Percentiles rank a stretch among this genome's conserved stretches.
phyloP scores from a whole-genome alignment of 2,329 filamentous ascomycete genomes.

The Epichloe hybrida region DNA sequence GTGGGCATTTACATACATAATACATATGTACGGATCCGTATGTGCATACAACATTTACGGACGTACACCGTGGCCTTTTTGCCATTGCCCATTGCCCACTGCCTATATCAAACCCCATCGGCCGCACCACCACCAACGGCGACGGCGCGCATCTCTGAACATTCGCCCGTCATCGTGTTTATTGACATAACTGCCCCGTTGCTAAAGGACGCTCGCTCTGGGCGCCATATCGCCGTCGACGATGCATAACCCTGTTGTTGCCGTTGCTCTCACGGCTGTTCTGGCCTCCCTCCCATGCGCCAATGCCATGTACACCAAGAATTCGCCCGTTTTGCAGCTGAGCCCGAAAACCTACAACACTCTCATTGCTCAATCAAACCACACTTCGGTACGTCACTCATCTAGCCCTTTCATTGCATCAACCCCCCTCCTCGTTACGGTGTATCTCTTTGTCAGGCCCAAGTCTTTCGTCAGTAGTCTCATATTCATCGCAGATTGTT shows the following conservation, averaged over 20 bases:
- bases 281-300: constrained; percentile 52
- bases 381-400: constrained; percentile 60
- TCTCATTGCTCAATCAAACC: constrained; percentile 75
- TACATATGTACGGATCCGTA: too few relatives aligned
- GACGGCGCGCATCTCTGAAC: background rate
- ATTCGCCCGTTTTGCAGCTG: constrained; percentile 75
- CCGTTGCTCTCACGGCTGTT: constrained; percentile 37
- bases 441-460: background rate
- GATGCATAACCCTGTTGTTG: constrained; percentile 40
- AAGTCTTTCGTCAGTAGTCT: background rate
- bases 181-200: background rate
- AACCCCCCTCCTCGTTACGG: background rate
- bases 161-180: background rate
- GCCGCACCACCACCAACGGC: background rate
- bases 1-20: too few relatives aligned
- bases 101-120: background rate
- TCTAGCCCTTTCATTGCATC: background rate
- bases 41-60: too few relatives aligned
- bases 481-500: constrained; percentile 32
- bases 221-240: background rate
- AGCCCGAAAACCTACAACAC: constrained; percentile 66
- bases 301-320: constrained; percentile 71
- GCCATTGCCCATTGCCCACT: background rate
- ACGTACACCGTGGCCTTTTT: constrained; percentile 18
- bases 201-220: background rate